Conservation (phyloP, 2,329 filamentous ascomycete genomes). For the Arthroderma sp. region DNA sequence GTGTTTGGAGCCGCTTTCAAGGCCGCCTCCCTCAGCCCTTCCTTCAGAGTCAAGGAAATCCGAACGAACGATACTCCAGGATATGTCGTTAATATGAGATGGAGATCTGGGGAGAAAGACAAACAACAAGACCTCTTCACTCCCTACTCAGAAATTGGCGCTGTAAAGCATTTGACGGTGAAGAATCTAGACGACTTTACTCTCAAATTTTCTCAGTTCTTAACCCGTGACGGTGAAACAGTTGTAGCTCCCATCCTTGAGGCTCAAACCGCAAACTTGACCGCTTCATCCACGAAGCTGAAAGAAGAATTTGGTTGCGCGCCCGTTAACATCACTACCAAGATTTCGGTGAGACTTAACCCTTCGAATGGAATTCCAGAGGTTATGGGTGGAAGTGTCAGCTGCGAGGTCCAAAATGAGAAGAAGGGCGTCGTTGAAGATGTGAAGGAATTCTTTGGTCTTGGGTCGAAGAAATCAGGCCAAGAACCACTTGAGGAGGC, state of each 20-base stretch:
- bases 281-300: slow-evolving; percentile 64
- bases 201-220: slow-evolving; percentile 65
- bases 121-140: slow-evolving; percentile 76
- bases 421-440: slow-evolving; percentile 79
- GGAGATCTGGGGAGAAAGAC: slow-evolving; percentile 57
- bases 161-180: slow-evolving; percentile 73
- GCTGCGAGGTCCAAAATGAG: slow-evolving; percentile 65
- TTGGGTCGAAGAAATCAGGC: slow-evolving; percentile 81
- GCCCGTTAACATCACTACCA: slow-evolving; percentile 64
- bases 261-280: slow-evolving; percentile 73
- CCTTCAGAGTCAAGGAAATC: slow-evolving; percentile 97
- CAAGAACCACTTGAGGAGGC: slow-evolving; percentile 54
- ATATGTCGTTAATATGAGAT: slow-evolving; percentile 66
- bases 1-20: slow-evolving; percentile 94
- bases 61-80: slow-evolving; percentile 62
- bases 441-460: slow-evolving; percentile 91
- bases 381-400: slow-evolving; percentile 61
- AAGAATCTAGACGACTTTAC: slow-evolving; percentile 71
- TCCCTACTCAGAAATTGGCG: slow-evolving; percentile 60
- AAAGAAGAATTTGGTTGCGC: slow-evolving; percentile 68
- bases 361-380: slow-evolving; percentile 67
- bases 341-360: slow-evolving; percentile 62
- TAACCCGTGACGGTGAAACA: slow-evolving; percentile 35
- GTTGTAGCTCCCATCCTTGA: slow-evolving; percentile 51
- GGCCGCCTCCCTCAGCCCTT: slow-evolving; percentile 80